Percentiles rank a stretch among this genome's conserved stretches.
Evolutionary conservation across 345 rosid species (phyloP).

Genomic region (Microthlaspi erraticum): DNA sequence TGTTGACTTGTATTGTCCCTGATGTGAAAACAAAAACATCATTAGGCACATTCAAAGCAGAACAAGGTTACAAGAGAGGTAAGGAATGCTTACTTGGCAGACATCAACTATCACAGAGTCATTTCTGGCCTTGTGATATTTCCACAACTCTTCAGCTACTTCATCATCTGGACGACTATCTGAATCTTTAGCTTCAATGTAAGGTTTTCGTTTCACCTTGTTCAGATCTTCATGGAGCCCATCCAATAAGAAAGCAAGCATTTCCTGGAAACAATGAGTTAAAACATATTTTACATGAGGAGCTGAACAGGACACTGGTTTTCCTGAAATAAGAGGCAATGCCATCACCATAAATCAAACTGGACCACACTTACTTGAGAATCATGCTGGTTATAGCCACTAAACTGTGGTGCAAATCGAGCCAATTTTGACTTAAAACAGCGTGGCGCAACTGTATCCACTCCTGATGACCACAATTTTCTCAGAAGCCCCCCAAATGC

Average conservation of each 20-base stretch:
- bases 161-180: slow-evolving; percentile 80
- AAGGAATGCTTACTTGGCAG: slow-evolving; percentile 69
- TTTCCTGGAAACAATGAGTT: slow-evolving; percentile 59
- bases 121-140: slow-evolving; percentile 87
- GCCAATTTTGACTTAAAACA: slow-evolving; percentile 80
- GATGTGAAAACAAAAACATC: slow-evolving; percentile 43
- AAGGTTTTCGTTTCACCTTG: slow-evolving; percentile 86
- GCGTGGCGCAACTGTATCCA: slow-evolving; percentile 69
- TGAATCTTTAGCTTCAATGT: slow-evolving; percentile 83
- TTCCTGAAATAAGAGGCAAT: background rate
- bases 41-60: slow-evolving; percentile 16
- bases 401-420: slow-evolving; percentile 94
- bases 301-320: background rate
- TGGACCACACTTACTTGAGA: slow-evolving; percentile 69
- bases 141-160: slow-evolving; percentile 92
- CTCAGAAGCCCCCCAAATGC: slow-evolving; percentile 89
- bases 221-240: slow-evolving; percentile 97
- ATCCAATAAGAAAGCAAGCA: slow-evolving; percentile 88
- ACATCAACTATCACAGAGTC: slow-evolving; percentile 98
- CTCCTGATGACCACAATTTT: slow-evolving; percentile 82
- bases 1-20: slow-evolving; percentile 99
- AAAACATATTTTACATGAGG: slow-evolving; percentile 17
- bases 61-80: slow-evolving; percentile 20
- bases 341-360: background rate
- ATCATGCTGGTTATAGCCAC: slow-evolving; percentile 98